These are phyloP conservation scores for Platanthera guangdongensis DNA, from an alignment of 106 monocot genomes.

Conservation along the genomic window DNA sequence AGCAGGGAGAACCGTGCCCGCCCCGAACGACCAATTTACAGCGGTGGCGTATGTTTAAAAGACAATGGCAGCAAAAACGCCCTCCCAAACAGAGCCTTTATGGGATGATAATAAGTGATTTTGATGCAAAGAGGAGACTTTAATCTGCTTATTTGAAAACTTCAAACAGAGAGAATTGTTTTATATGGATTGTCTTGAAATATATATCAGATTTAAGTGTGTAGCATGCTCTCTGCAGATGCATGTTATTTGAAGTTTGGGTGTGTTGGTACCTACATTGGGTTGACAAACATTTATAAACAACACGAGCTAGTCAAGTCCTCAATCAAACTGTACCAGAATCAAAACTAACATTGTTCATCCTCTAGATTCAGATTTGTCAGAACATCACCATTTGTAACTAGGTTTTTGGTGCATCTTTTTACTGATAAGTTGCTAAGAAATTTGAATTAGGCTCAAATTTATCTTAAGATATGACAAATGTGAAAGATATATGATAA, in stretches of 20 bases:
- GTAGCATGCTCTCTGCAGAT: no score
- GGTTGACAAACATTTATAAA: no score
- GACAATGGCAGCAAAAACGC: no score
- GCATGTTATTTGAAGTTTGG: no score
- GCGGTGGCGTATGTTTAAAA: no score
- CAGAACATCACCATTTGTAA: neutral
- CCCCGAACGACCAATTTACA: no score
- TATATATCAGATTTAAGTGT: no score
- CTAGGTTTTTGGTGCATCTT: neutral
- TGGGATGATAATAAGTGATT: neutral
- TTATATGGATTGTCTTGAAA: no score
- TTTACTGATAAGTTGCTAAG: neutral
- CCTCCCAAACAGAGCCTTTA: no score
- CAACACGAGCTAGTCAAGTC: neutral
- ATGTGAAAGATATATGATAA: neutral
- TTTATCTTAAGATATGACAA: neutral
- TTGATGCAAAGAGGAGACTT: neutral
- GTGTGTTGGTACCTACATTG: no score
- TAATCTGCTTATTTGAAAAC: neutral
- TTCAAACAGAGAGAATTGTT: neutral
- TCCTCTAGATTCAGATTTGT: neutral
- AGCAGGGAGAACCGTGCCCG: no score
- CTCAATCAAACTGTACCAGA: neutral
- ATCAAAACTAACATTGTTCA: neutral
- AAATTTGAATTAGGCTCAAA: neutral